A percentile compares a stretch with the other conserved stretches of the same genome.
Evolutionary conservation across 208 protist species (phyloP).

Genomic region (Trypanosoma vivax): DNA sequence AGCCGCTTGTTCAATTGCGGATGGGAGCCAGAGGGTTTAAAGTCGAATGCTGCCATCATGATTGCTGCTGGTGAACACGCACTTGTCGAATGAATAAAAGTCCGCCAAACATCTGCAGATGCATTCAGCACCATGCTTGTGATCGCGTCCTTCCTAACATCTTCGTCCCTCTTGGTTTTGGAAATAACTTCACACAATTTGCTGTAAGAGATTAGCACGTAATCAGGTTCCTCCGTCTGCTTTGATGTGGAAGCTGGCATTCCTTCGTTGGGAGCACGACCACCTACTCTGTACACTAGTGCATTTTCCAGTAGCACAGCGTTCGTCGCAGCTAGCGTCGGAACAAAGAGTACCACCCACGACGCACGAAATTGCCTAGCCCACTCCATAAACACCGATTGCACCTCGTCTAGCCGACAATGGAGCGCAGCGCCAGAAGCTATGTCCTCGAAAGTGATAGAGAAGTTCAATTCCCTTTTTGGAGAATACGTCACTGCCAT

Average conservation of each 20-base stretch:
- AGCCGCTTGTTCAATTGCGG: constrained; percentile 76
- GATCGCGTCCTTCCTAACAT: constrained; percentile 55
- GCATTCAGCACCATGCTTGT: constrained; percentile 73
- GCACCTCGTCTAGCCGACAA: constrained; percentile 63
- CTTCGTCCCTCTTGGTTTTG: constrained; percentile 55
- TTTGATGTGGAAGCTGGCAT: constrained; percentile 17
- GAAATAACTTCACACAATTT: constrained; percentile 75
- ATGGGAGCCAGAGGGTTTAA: constrained; percentile 32
- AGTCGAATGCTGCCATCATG: constrained; percentile 70
- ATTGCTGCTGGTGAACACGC: constrained; percentile 64
- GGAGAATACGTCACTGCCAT: constrained; percentile 63
- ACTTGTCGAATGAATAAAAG: constrained; percentile 62
- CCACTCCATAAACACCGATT: constrained; percentile 66
- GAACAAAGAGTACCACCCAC: constrained; percentile 77
- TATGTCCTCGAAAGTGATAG: constrained; percentile 79
- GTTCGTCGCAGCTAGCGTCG: constrained; percentile 70
- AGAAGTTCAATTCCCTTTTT: constrained; percentile 58
- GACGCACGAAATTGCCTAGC: constrained; percentile 64
- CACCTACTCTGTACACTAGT: constrained; percentile 29
- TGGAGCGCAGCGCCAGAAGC: constrained; percentile 56
- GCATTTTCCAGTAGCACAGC: constrained; percentile 65
- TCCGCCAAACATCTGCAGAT: constrained; percentile 78
- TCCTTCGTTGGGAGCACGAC: constrained; percentile 21
- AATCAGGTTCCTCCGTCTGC: constrained; percentile 58
- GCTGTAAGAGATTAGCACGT: constrained; percentile 77